Evolutionary conservation across 352 stramenopile species (phyloP), one percentile per base, ranked within the genome.

Genomic region (Phytophthora constricta): DNA sequence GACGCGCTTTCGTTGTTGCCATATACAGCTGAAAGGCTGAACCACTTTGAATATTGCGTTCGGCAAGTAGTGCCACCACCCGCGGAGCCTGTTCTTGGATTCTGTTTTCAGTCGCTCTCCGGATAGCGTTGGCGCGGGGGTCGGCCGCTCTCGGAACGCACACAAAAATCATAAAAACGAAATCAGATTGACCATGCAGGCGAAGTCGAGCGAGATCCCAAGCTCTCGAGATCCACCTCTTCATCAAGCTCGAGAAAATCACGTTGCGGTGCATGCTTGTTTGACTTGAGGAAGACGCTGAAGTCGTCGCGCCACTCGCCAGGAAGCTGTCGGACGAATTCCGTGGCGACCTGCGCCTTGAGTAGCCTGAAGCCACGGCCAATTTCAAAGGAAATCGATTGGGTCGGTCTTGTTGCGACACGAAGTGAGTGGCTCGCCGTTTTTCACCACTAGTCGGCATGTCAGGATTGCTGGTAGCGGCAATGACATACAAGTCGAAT

Each of bases 161-260:
- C 10, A 63, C 53, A 48, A 68, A 68, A 5, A 58, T 26, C 53
- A 55, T 49, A 11, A 60, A 53, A n/a, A 56, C 39, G 39, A 69
- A 63, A 10, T 52, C 54, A 45, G 27, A 42, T 11, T 70, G 62
- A 5, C 62, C 62, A 7, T 55, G 17, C 13, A 47, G 25, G 5
- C 61, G 52, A 46, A 58, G 45, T 14, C 46, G 31, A 49, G 61
- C 45, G n/a, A 43, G 45, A 3, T 50, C 19, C 56, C 56, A 64
- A 16, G 23, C 19, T 31, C 3, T 34, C 9, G 37, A 27, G 25
- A 65, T 49, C 10, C 37, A 5, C 33, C 37, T 47, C 51, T 14
- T 47, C 51, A 26, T 46, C 39, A n/a, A 57, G 4, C 26, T 52
- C 25, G 23, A 56, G 23, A 58, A 64, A 65, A 42, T 65, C 39